A percentile compares a stretch with the other conserved stretches of the same genome.
phyloP scores from a whole-genome alignment of 2,329 filamentous ascomycete species.

The Bipolaris victoriae region DNA sequence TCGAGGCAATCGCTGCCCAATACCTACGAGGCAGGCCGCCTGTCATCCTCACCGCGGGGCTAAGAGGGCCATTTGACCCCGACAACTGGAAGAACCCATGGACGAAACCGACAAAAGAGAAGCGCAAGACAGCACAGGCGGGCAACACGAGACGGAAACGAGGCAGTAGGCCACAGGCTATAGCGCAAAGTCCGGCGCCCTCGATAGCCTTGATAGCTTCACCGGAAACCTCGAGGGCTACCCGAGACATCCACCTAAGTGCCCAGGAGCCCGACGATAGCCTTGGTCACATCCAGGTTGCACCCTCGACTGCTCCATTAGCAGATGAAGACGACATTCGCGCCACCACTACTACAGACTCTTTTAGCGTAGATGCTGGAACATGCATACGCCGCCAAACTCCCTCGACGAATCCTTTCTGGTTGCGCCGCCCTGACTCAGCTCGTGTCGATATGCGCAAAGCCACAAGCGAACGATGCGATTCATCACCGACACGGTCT shows the following conservation, averaged over 20 bases:
- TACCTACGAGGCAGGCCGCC: constrained; percentile 65
- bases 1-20: constrained; percentile 64
- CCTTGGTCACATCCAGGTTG: constrained; percentile 18
- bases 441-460: constrained; percentile 9
- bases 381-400: constrained; percentile 18
- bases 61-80: constrained; percentile 66
- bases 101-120: constrained; percentile 17
- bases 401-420: constrained; percentile 26
- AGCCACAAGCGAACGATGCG: constrained; percentile 14
- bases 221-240: constrained; percentile 29
- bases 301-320: constrained; percentile 26
- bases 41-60: constrained; percentile 64
- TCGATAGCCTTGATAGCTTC: constrained; percentile 15
- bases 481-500: constrained; percentile 30
- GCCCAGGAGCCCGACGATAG: constrained; percentile 17
- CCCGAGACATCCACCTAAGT: constrained; percentile 1
- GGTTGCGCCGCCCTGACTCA: constrained; percentile 31
- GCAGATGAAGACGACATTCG: constrained; percentile 18
- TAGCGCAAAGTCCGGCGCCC: constrained; percentile 1
- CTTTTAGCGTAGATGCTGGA: constrained; percentile 26
- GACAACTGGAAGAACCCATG: constrained; percentile 48
- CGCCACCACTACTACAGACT: constrained; percentile 15
- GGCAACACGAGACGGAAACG: not conserved
- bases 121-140: not conserved
- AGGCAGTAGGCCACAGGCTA: not conserved